Percentiles rank a stretch among this genome's conserved stretches.
Evolutionary conservation across 257 asterid species (phyloP).

Genomic region (Fraxinus quadrangulata): DNA sequence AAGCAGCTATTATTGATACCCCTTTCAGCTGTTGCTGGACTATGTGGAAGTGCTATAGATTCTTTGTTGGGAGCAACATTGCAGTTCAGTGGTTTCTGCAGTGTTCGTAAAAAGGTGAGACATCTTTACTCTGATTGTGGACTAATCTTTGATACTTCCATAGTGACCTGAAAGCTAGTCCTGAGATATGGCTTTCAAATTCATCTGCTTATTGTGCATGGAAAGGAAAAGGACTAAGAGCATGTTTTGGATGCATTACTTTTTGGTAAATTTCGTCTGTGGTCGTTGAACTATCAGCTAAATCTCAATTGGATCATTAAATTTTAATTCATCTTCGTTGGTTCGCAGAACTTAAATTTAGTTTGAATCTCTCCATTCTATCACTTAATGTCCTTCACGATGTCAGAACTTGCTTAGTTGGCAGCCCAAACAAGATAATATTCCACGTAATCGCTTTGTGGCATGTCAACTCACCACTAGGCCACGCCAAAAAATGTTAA

Average conservation of each 20-base stretch:
- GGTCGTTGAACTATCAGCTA: too few relatives aligned
- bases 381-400: neutral
- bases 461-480: neutral
- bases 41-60: constrained; percentile 82
- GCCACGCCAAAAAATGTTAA: neutral
- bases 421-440: neutral
- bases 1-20: constrained; percentile 81
- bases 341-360: neutral
- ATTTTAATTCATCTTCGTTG: neutral
- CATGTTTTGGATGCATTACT: neutral
- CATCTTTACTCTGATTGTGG: neutral
- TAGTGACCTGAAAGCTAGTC: neutral
- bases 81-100: constrained; percentile 91
- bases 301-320: neutral
- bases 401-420: neutral
- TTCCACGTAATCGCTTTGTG: neutral
- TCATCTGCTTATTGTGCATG: too few relatives aligned
- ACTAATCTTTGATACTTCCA: neutral
- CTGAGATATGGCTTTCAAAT: neutral
- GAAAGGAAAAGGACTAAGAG: neutral
- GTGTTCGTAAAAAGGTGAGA: constrained; percentile 83
- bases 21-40: constrained; percentile 76
- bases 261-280: neutral
- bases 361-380: neutral
- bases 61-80: constrained; percentile 93